Evolutionary conservation across 805 yeast species (phyloP).

Genomic region (Saccharomyces eubayanus): DNA sequence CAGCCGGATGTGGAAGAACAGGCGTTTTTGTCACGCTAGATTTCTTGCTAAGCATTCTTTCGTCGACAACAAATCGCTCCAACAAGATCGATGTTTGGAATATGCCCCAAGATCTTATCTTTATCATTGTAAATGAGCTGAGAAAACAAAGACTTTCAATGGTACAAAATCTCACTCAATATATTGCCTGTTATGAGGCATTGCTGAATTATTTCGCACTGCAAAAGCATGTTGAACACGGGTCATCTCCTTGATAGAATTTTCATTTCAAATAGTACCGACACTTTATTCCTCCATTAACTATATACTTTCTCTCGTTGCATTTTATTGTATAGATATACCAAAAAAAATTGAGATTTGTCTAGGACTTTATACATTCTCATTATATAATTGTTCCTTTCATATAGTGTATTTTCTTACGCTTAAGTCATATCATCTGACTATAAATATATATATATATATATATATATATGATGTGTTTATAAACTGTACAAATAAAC

Average conservation of each 20-base stretch:
- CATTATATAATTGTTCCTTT: not conserved
- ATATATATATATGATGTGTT: not conserved
- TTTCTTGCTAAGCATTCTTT: slow-evolving; percentile 30
- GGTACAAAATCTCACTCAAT: slow-evolving; percentile 74
- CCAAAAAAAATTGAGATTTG: not conserved
- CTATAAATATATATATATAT: too few species aligned
- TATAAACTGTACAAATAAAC: not conserved
- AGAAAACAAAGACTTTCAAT: slow-evolving; percentile 64
- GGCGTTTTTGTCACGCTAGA: slow-evolving; percentile 79
- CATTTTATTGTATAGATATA: not conserved
- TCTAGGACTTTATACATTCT: not conserved
- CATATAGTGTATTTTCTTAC: not conserved
- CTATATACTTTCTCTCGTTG: not conserved
- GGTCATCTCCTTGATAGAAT: not conserved
- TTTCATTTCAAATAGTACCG: not conserved
- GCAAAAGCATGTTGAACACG: slow-evolving; percentile 4
- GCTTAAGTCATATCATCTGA: not conserved
- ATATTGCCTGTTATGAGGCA: slow-evolving; percentile 60
- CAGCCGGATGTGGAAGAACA: slow-evolving; percentile 96
- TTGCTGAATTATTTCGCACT: slow-evolving; percentile 26
- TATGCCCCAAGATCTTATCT: slow-evolving; percentile 45
- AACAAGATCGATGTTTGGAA: slow-evolving; percentile 37
- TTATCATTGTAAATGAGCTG: slow-evolving; percentile 50
- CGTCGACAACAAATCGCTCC: slow-evolving; percentile 30
- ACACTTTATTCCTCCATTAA: not conserved